These are phyloP conservation scores for Penicillium sp. DNA, from an alignment of 2,329 filamentous ascomycete species.

Conservation along the genomic window DNA sequence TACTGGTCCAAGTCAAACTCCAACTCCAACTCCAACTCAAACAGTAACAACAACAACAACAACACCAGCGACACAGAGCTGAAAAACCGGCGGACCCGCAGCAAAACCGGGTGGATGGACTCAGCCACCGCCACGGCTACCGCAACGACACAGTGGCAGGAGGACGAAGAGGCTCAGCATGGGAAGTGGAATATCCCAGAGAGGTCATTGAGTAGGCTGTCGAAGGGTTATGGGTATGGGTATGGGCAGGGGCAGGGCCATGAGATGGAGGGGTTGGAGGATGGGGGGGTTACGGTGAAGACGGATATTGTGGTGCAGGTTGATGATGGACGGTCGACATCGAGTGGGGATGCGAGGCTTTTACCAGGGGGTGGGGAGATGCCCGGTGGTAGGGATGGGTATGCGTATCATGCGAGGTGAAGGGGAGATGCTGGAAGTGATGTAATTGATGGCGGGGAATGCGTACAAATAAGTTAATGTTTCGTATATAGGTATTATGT, in stretches of 20 bases:
- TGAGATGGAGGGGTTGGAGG: slow-evolving; percentile 12
- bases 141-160: slow-evolving; percentile 4
- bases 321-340: slow-evolving; percentile 20
- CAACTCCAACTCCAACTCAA: slow-evolving; percentile 18
- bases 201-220: slow-evolving; percentile 14
- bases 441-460: not conserved
- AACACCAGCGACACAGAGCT: slow-evolving; percentile 18
- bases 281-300: slow-evolving; percentile 28
- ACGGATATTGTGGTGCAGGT: slow-evolving; percentile 36
- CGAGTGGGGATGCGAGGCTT: slow-evolving; percentile 19
- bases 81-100: slow-evolving; percentile 11
- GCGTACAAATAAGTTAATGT: not conserved
- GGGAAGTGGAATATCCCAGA: slow-evolving; percentile 13
- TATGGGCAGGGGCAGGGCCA: not conserved
- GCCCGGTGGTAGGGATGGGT: not conserved
- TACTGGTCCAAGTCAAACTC: slow-evolving; percentile 29
- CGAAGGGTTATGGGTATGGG: slow-evolving; percentile 7
- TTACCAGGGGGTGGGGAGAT: slow-evolving; percentile 18
- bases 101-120: slow-evolving; percentile 13
- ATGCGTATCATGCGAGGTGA: not conserved
- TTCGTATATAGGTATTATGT: not conserved
- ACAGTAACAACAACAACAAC: slow-evolving; percentile 15
- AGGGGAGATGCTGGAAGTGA: too few species aligned
- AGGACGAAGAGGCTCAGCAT: slow-evolving; percentile 18
- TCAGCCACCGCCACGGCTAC: slow-evolving; percentile 13